Base-by-base conservation (phyloP, 441 rosid species). In the Melastoma candidum region DNA sequence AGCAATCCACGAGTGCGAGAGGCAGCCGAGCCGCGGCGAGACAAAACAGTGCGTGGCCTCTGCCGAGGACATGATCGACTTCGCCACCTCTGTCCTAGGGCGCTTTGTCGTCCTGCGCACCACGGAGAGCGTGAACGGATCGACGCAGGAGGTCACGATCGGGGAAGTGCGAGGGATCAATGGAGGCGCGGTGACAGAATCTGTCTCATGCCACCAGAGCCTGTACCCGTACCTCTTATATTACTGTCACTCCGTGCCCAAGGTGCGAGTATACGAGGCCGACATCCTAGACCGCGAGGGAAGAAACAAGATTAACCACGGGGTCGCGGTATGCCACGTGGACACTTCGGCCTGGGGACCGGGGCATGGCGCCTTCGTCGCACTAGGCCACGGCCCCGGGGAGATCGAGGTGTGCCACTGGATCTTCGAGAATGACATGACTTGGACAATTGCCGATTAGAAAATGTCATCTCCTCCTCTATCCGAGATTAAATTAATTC, bases 191-290 rank as follows among this genome's bases (percentile, higher is more conserved):
- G 66, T 80, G 26, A 86, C 97, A n/a, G 80, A 76, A 59, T 82
- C 99, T 0, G 96, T 93, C 0, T 93, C 99, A 1, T 93, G 99
- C 48, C 99, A 93, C 51, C 99, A 93, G 78, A 86, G 87, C 45
- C 41, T 93, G 71, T 93, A 71, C 67, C 99, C 99, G 48, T 84
- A 86, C 36, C 60, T 93, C 51, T 75, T 89, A 39, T 93, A 88
- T 48, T 93, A 93, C 72, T 93, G 99, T 47, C 99, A 93, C 66
- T 87, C 99, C n/a, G 99, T 93, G 7, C 99, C 99, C 0, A 77
- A 75, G 66, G 99, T 93, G 46, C 84, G 89, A 63, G 95, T 87
- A 1, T 93, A 89, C 63, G 84, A 89, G 67, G 90, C 88, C 47
- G 97, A 89, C 48, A 59, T 93, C 5, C 45, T 89, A 29, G 97